A percentile compares a stretch with the other conserved stretches of the same genome.
phyloP scores from a whole-genome alignment of 345 rosid genomes.

The Geranium rotundifolium region DNA sequence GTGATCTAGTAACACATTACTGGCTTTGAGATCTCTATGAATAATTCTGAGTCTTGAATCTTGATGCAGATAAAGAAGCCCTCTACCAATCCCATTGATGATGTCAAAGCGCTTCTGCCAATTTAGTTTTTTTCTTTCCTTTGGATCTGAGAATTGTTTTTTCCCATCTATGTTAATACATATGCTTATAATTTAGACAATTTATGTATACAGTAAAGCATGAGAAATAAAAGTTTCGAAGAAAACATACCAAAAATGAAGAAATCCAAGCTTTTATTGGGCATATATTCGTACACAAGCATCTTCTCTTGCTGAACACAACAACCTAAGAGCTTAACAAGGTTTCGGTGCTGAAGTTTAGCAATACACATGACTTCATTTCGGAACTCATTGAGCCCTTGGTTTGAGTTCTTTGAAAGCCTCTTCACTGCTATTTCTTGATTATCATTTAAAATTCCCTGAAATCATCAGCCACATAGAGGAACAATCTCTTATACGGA shows the following conservation, averaged over 20 bases:
- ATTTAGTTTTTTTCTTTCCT: slow-evolving; percentile 7
- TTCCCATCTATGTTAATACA: not conserved
- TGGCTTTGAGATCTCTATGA: slow-evolving; percentile 32
- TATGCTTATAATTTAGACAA: too few species aligned
- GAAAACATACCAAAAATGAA: not conserved
- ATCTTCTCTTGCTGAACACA: slow-evolving; percentile 30
- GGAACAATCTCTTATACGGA: too few species aligned
- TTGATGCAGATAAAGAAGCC: slow-evolving; percentile 40
- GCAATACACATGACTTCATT: too few species aligned
- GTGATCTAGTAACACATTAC: slow-evolving; percentile 28
- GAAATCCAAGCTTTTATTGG: too few species aligned
- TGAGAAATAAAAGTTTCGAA: not conserved
- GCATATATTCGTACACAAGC: slow-evolving; percentile 61
- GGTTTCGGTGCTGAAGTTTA: too few species aligned
- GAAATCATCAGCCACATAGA: too few species aligned
- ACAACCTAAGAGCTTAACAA: too few species aligned
- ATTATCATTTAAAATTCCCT: too few species aligned
- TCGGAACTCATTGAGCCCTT: too few species aligned
- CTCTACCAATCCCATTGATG: slow-evolving; percentile 33
- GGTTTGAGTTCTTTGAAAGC: too few species aligned
- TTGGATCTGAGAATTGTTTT: slow-evolving; percentile 4
- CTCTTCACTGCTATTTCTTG: too few species aligned
- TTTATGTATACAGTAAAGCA: too few species aligned
- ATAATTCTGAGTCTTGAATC: slow-evolving; percentile 33
- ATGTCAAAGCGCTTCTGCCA: slow-evolving; percentile 27